Conservation (phyloP, 345 rosid species). For the Citrus medica region DNA sequence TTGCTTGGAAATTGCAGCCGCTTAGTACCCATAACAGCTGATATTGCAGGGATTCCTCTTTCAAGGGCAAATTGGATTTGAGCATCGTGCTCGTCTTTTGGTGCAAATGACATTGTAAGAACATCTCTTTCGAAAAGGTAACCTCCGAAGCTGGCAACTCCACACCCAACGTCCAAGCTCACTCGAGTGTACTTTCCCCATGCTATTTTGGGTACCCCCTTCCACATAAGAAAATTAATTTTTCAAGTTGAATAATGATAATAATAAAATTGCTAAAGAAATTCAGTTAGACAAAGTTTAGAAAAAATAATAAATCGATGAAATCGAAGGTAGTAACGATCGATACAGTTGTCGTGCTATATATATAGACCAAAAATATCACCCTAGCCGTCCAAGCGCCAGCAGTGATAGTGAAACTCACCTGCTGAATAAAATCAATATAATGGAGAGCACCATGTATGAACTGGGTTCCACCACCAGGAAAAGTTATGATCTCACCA, state of each 20-base stretch:
- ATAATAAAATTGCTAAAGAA: too few species aligned
- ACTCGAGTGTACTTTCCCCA: constrained; percentile 90
- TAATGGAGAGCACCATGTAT: constrained; percentile 94
- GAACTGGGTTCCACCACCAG: constrained; percentile 96
- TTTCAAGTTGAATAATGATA: background rate
- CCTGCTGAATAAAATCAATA: constrained; percentile 72
- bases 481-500: constrained; percentile 91
- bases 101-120: constrained; percentile 90
- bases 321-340: too few species aligned
- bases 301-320: too few species aligned
- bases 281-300: too few species aligned
- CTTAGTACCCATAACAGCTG: constrained; percentile 95
- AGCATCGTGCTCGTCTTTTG: constrained; percentile 97
- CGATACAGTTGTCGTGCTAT: too few species aligned
- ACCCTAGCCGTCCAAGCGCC: too few species aligned
- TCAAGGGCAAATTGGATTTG: constrained; percentile 97
- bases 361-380: too few species aligned
- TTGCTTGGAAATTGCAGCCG: constrained; percentile 82
- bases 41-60: constrained; percentile 93
- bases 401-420: constrained; percentile 13
- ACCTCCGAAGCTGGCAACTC: constrained; percentile 95
- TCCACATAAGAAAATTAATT: background rate
- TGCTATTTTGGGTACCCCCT: constrained; percentile 65
- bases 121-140: constrained; percentile 84
- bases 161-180: constrained; percentile 86